Evolutionary conservation across 2,329 filamentous ascomycete species (phyloP), one percentile per base, ranked within the genome.

Genomic region (Diaporthe humulicola): DNA sequence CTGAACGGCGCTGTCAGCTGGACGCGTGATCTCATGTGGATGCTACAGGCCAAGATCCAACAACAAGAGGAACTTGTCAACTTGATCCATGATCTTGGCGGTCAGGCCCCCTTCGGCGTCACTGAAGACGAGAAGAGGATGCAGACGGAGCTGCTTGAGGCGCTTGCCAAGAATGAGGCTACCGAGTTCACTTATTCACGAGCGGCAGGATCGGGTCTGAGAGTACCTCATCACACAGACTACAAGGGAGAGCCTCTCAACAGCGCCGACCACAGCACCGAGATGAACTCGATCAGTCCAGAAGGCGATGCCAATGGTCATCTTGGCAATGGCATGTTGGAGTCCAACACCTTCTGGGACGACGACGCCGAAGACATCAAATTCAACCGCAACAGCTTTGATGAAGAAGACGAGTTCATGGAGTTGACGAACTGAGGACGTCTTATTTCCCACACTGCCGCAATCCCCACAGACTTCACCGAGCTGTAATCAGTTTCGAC

Each of bases 1-100:
- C 92, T 99, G 79, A 98, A 98, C 81, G 96, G 97, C 40, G 94
- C 96, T 45, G 97, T 98, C 71, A 95, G 95, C 85, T 99, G 97
- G 97, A 98, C 95, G 76, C 92, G 96, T 77, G 97, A 99, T 85
- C 88, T 99, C 70, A 98, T 98, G 95, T 98, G 97, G 97, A 93
- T 97, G 86, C 87, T 98, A 75, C 93, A 98, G 81, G 89, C 94
- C 81, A 98, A 98, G 85, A 89, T 98, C 78, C 93, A 97, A 81
- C 94, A 96, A 82, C 95, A 98, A 83, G 93, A 97, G 77, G 94
- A 98, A 81, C 90, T 98, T 67, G 91, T 94, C 79, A 93, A 96
- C 80, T 87, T 90, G 70, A 92, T 98, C 74, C 87, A 89, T 42
- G 91, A 92, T 75, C 88, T 96, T 19, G 95, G 95, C 57, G 93